Evolutionary conservation across 202 grass and related monocot species (phyloP).

Genomic region (Sporobolus alterniflorus): DNA sequence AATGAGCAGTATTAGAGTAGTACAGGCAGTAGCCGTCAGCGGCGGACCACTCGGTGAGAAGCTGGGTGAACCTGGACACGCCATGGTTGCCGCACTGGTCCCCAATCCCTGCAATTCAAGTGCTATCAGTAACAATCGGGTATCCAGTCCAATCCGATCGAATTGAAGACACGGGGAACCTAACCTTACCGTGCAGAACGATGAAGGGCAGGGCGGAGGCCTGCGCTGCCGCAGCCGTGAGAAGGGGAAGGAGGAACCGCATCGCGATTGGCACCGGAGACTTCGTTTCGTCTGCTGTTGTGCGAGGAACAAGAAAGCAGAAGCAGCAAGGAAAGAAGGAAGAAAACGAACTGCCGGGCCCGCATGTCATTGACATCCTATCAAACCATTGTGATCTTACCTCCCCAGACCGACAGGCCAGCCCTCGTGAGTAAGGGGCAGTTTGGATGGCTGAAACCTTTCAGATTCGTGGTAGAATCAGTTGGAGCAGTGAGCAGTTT

Average conservation of each 20-base stretch:
- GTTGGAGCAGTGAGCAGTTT: too few relatives aligned
- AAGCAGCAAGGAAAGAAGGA: neutral
- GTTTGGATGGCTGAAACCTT: too few relatives aligned
- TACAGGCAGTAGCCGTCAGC: constrained; percentile 91
- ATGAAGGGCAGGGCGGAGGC: constrained; percentile 69
- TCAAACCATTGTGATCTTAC: neutral
- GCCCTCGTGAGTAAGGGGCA: too few relatives aligned
- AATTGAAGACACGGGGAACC: neutral
- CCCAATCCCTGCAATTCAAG: constrained; percentile 63
- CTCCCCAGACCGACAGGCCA: too few relatives aligned
- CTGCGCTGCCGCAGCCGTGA: neutral
- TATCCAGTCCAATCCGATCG: neutral
- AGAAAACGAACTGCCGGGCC: neutral
- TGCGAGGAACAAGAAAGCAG: neutral
- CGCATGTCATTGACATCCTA: neutral
- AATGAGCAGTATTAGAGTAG: neutral
- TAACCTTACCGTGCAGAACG: constrained; percentile 75
- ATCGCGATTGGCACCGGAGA: neutral
- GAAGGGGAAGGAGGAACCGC: neutral
- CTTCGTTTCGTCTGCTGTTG: neutral
- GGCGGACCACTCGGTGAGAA: constrained; percentile 79
- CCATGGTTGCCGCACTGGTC: constrained; percentile 93
- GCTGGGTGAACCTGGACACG: constrained; percentile 72
- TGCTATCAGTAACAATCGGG: neutral
- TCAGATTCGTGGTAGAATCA: too few relatives aligned